Conservation (phyloP, 2,329 filamentous ascomycete genomes). For the Rachicladosporium sp. region DNA sequence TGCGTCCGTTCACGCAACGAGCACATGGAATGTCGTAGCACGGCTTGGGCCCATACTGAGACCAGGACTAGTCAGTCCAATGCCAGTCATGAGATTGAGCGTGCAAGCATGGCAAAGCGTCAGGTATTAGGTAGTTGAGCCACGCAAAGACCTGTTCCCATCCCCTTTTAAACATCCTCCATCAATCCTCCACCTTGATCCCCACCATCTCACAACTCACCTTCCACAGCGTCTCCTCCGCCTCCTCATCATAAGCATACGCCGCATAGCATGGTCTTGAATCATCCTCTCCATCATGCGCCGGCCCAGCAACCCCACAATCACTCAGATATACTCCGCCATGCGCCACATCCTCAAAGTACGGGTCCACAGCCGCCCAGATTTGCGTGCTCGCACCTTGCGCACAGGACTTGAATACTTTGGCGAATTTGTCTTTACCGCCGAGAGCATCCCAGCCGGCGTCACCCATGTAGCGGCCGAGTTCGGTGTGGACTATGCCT, state of each 20-base stretch:
- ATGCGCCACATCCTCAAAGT: slow-evolving; percentile 21
- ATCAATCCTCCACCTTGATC: slow-evolving; percentile 5
- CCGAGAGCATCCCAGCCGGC: slow-evolving; percentile 8
- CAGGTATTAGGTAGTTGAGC: too few relatives aligned
- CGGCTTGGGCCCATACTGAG: too few relatives aligned
- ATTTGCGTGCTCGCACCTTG: slow-evolving; percentile 40
- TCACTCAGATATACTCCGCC: slow-evolving; percentile 37
- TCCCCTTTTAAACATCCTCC: too few relatives aligned
- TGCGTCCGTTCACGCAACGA: too few relatives aligned
- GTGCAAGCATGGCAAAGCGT: too few relatives aligned
- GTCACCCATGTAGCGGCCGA: slow-evolving; percentile 7
- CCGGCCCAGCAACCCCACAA: slow-evolving; percentile 24
- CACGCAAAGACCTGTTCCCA: too few relatives aligned
- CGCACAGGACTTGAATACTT: slow-evolving; percentile 19
- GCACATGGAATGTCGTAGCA: too few relatives aligned
- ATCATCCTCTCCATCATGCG: slow-evolving; percentile 3
- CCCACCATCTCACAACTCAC: slow-evolving; percentile 20
- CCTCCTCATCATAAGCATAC: slow-evolving; percentile 27
- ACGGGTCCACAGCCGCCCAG: slow-evolving; percentile 32
- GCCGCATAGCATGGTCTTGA: slow-evolving; percentile 16
- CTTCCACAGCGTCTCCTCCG: slow-evolving; percentile 31
- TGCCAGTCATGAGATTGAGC: too few relatives aligned
- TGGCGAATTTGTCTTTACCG: slow-evolving; percentile 8
- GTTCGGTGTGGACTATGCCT: slow-evolving; percentile 27
- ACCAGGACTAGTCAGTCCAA: too few relatives aligned